Evolutionary conservation across 331 rosid species (phyloP).

Genomic region (Dryas integrifolia): DNA sequence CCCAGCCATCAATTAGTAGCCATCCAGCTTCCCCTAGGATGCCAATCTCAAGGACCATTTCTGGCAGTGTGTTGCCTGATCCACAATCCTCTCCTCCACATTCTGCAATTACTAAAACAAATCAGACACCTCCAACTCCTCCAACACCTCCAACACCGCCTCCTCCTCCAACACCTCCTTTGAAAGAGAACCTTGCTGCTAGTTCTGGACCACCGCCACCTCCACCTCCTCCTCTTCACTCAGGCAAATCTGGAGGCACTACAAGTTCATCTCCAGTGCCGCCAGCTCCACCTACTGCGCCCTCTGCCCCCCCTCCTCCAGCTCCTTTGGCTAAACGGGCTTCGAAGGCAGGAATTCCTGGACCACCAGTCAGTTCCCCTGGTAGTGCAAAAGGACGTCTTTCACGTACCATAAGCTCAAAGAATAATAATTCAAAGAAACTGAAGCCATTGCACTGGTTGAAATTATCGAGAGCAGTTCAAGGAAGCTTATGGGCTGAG

Average conservation of each 20-base stretch:
- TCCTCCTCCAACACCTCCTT: slow-evolving; percentile 57
- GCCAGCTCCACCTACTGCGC: slow-evolving; percentile 38
- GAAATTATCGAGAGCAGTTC: slow-evolving; percentile 75
- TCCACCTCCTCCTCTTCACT: slow-evolving; percentile 46
- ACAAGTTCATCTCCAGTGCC: slow-evolving; percentile 39
- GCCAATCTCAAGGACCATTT: slow-evolving; percentile 30
- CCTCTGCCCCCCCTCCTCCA: slow-evolving; percentile 69
- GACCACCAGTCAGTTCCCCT: slow-evolving; percentile 34
- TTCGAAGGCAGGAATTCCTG: slow-evolving; percentile 37
- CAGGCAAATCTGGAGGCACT: slow-evolving; percentile 30
- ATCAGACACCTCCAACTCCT: slow-evolving; percentile 38
- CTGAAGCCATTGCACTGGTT: slow-evolving; percentile 95
- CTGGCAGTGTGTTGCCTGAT: slow-evolving; percentile 22
- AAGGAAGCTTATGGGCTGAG: slow-evolving; percentile 97
- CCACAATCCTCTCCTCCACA: slow-evolving; percentile 33
- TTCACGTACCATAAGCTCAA: slow-evolving; percentile 51
- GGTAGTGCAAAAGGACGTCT: slow-evolving; percentile 49
- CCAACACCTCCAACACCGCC: slow-evolving; percentile 37
- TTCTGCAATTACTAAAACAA: slow-evolving; percentile 12
- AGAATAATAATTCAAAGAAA: slow-evolving; percentile 54
- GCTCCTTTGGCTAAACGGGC: slow-evolving; percentile 41
- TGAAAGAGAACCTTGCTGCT: slow-evolving; percentile 33
- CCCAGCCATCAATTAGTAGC: slow-evolving; percentile 33
- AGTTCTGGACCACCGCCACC: slow-evolving; percentile 43
- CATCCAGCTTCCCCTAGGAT: slow-evolving; percentile 25